phyloP scores from a whole-genome alignment of 139 green algal genomes.

The Diplosphaera chodatii region DNA sequence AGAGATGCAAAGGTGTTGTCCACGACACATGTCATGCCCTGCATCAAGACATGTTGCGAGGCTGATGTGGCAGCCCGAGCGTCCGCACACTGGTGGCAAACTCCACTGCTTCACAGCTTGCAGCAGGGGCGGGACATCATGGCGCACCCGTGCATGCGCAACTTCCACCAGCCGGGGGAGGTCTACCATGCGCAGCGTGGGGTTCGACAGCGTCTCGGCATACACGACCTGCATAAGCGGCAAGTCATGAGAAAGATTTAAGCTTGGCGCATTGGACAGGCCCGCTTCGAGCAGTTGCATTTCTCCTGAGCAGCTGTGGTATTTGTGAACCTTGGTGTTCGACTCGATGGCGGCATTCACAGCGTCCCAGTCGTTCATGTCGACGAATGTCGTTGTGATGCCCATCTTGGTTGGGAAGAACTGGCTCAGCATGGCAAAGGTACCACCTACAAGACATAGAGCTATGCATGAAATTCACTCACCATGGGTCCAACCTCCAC shows the following conservation, averaged over 20 bases:
- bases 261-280: too few relatives aligned
- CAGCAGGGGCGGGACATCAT: too few relatives aligned
- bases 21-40: constrained; percentile 51
- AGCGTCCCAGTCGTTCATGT: constrained; percentile 46
- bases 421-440: constrained; percentile 44
- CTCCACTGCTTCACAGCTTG: too few relatives aligned
- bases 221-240: constrained; percentile 43
- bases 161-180: constrained; percentile 41
- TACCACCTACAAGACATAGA: constrained; percentile 38
- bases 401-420: constrained; percentile 54
- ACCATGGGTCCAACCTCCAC: too few relatives aligned
- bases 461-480: background rate
- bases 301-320: background rate
- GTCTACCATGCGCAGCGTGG: constrained; percentile 60
- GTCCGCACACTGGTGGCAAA: too few relatives aligned
- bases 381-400: constrained; percentile 59
- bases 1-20: constrained; percentile 76
- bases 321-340: constrained; percentile 28
- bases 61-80: background rate
- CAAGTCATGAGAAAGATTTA: too few relatives aligned
- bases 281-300: too few relatives aligned
- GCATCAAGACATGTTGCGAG: background rate
- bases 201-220: constrained; percentile 59
- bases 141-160: constrained; percentile 23
- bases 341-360: constrained; percentile 35